Evolutionary conservation across 2,329 filamentous ascomycete genomes (phyloP).

Genomic region (Beauveria rudraprayagi): DNA sequence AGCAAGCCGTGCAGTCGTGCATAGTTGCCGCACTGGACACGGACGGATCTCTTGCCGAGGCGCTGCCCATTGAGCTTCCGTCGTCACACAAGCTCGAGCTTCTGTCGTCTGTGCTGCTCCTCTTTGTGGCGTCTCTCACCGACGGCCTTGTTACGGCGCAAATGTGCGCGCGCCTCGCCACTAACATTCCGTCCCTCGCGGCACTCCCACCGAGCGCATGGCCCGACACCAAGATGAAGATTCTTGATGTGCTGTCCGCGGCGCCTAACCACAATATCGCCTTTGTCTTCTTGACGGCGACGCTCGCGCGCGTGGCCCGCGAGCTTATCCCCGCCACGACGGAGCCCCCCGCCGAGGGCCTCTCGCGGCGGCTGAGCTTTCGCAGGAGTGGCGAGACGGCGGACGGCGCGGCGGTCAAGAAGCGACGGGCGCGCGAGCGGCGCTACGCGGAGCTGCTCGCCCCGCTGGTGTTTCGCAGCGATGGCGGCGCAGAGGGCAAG

Average conservation of each 20-base stretch:
- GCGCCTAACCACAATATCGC: conserved; percentile 77
- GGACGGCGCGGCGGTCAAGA: conserved; percentile 20
- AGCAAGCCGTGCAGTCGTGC: conserved; percentile 22
- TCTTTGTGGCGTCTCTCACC: conserved; percentile 65
- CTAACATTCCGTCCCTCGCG: conserved; percentile 38
- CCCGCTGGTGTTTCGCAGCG: conserved; percentile 49
- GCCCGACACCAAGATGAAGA: conserved; percentile 37
- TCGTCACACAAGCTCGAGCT: conserved; percentile 66
- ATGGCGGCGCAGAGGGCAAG: conserved; percentile 33
- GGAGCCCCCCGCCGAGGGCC: conserved; percentile 22
- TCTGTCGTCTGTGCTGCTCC: conserved; percentile 60
- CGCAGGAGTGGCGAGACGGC: conserved; percentile 10
- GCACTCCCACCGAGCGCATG: conserved; percentile 20
- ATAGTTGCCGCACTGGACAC: conserved; percentile 65
- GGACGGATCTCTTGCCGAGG: conserved; percentile 52
- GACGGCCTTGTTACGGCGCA: conserved; percentile 69
- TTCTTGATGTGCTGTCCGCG: conserved; percentile 67
- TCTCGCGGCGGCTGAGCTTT: conserved; percentile 40
- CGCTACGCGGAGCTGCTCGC: conserved; percentile 60
- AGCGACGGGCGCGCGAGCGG: conserved; percentile 50
- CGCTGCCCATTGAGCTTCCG: conserved; percentile 55
- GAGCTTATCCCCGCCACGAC: conserved; percentile 37
- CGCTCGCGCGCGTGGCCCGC: conserved; percentile 49
- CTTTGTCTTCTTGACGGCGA: conserved; percentile 79
- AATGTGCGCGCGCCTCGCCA: conserved; percentile 63